These are phyloP conservation scores for Cymbopogon flexuosus DNA, from an alignment of 202 grass and related monocot species.

Conservation along the genomic window DNA sequence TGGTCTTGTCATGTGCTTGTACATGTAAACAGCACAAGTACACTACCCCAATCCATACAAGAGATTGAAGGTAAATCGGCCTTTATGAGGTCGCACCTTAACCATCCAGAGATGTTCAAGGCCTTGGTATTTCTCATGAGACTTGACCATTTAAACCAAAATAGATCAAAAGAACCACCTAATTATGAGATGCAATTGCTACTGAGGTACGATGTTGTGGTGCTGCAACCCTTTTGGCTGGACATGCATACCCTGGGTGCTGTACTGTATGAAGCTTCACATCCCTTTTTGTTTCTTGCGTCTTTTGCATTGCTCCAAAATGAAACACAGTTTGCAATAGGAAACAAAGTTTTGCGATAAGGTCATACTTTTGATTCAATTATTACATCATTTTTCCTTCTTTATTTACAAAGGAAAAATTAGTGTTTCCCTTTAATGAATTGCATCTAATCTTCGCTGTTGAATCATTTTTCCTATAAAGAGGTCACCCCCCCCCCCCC, in stretches of 20 bases:
- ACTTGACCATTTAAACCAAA: constrained; percentile 3
- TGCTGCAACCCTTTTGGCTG: background rate
- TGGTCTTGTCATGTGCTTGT: background rate
- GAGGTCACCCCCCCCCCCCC: background rate
- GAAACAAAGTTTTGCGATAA: constrained; percentile 1
- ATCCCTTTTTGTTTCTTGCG: background rate
- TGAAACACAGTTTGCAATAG: background rate
- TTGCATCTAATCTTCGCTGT: background rate
- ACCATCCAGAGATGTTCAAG: background rate
- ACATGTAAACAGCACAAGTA: background rate
- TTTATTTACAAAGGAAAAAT: background rate
- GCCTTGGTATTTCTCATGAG: background rate
- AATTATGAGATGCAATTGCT: background rate
- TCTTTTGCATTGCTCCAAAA: constrained; percentile 1
- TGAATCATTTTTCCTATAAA: background rate
- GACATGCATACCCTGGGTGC: background rate
- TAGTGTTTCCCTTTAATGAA: background rate
- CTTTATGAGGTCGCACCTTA: constrained; percentile 19
- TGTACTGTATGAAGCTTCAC: background rate
- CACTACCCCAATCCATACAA: background rate
- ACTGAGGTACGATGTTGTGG: background rate
- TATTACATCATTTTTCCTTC: background rate
- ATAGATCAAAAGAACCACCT: constrained; percentile 3
- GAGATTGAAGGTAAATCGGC: background rate
- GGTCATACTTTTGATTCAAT: background rate